phyloP scores from a whole-genome alignment of 805 yeast species.

The Candida alai region DNA sequence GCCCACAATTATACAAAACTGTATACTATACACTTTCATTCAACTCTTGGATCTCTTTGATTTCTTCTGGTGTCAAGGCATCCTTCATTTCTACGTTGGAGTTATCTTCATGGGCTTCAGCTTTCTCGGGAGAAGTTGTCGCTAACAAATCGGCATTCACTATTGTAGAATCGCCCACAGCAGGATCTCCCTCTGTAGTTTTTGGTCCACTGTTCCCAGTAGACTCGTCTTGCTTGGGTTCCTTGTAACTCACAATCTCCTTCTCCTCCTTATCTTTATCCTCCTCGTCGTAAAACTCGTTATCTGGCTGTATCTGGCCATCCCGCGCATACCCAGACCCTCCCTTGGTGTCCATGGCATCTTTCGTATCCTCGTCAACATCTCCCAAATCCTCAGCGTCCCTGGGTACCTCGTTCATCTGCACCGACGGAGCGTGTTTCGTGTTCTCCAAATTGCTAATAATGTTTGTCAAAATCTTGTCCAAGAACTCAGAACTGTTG shows the following conservation, averaged over 20 bases:
- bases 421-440: constrained; percentile 97
- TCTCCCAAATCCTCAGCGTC: constrained; percentile 87
- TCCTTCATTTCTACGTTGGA: too few species aligned
- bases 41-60: constrained; percentile 34
- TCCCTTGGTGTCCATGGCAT: constrained; percentile 83
- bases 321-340: constrained; percentile 88
- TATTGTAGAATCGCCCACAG: constrained; percentile 1
- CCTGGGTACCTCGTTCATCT: constrained; percentile 81
- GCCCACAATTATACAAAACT: too few species aligned
- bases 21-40: too few species aligned
- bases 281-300: constrained; percentile 74
- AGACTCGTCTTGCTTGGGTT: neutral
- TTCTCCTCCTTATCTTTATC: constrained; percentile 41
- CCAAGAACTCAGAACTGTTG: constrained; percentile 86
- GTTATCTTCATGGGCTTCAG: neutral
- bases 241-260: constrained; percentile 18
- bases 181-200: constrained; percentile 1
- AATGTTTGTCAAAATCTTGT: constrained; percentile 76
- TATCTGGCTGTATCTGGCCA: constrained; percentile 61
- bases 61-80: constrained; percentile 32
- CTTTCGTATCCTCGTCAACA: constrained; percentile 76
- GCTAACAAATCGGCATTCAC: too few species aligned
- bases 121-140: neutral
- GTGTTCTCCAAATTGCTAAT: constrained; percentile 79
- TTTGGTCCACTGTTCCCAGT: too few species aligned